phyloP scores from a whole-genome alignment of 1,284 basidiomycete genomes.

The Phylloporus sp. region DNA sequence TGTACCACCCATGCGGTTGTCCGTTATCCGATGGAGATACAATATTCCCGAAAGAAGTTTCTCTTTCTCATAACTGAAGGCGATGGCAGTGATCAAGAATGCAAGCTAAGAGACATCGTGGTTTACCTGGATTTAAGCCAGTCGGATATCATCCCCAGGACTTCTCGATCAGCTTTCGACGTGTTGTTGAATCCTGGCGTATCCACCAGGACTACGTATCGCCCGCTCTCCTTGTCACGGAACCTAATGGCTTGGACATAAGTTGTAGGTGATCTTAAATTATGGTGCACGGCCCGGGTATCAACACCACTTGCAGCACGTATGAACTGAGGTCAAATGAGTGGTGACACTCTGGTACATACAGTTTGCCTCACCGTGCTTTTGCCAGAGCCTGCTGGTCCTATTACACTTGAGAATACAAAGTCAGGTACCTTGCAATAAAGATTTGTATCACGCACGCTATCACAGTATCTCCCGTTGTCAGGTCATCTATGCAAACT shows the following conservation, averaged over 20 bases:
- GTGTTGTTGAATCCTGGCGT: conserved; percentile 26
- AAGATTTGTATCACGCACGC: conserved; percentile 17
- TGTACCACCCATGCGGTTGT: conserved; percentile 47
- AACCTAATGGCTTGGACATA: conserved; percentile 15
- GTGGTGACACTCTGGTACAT: too few relatives aligned
- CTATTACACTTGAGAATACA: conserved; percentile 22
- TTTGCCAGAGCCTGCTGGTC: conserved; percentile 25
- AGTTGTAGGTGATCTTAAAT: conserved; percentile 19
- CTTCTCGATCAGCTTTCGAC: conserved; percentile 22
- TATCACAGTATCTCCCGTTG: conserved; percentile 19
- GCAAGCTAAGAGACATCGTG: not conserved
- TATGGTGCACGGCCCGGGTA: conserved; percentile 11
- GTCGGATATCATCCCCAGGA: conserved; percentile 27
- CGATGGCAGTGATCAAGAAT: not conserved
- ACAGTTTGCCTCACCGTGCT: conserved; percentile 18
- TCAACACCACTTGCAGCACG: conserved; percentile 17
- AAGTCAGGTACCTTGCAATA: not conserved
- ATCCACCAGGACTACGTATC: conserved; percentile 23
- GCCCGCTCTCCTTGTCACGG: conserved; percentile 1
- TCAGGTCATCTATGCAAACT: conserved; percentile 4
- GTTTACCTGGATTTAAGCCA: conserved; percentile 31
- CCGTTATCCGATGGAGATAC: conserved; percentile 54
- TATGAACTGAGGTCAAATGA: conserved; percentile 30
- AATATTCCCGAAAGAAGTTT: conserved; percentile 45
- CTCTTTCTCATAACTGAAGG: conserved; percentile 38